A percentile compares a stretch with the other conserved stretches of the same genome.
Evolutionary conservation across 352 stramenopile species (phyloP).

Genomic region (Globisporangium carolinianum): DNA sequence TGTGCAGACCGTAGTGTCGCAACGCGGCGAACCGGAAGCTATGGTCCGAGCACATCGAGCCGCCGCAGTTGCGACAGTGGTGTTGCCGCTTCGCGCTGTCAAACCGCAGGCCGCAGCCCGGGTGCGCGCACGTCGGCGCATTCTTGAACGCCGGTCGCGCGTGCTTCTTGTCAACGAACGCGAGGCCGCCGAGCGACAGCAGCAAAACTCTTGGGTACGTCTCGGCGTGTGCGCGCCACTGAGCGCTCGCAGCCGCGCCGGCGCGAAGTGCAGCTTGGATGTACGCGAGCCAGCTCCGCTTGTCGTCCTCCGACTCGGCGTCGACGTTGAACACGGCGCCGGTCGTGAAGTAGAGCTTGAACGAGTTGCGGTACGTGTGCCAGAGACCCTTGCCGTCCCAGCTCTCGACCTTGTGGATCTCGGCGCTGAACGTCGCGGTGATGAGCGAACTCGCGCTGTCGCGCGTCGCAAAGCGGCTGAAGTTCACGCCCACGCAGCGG

Average conservation of each 20-base stretch:
- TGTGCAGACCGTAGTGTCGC: conserved; percentile 54
- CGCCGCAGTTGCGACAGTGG: conserved; percentile 77
- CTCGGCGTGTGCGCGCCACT: conserved; percentile 29
- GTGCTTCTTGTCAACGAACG: conserved; percentile 53
- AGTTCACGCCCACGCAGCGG: conserved; percentile 72
- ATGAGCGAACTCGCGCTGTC: conserved; percentile 52
- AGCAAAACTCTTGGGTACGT: conserved; percentile 32
- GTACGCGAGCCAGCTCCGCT: conserved; percentile 70
- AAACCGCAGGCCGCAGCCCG: conserved; percentile 58
- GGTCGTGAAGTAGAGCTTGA: conserved; percentile 75
- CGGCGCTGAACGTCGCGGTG: conserved; percentile 55
- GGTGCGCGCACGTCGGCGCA: conserved; percentile 44
- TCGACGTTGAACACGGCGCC: conserved; percentile 74
- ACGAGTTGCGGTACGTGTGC: conserved; percentile 80
- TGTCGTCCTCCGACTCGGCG: conserved; percentile 75
- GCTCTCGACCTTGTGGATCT: conserved; percentile 68
- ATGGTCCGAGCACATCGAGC: conserved; percentile 75
- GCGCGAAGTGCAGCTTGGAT: conserved; percentile 58
- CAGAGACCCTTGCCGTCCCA: conserved; percentile 83
- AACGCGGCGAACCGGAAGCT: conserved; percentile 65
- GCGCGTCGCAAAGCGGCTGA: conserved; percentile 63
- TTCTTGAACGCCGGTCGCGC: conserved; percentile 70
- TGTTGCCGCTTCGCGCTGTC: conserved; percentile 77
- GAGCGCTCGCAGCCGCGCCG: conserved; percentile 21
- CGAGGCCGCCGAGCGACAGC: conserved; percentile 48